Percentiles rank a stretch among this genome's conserved stretches.
phyloP scores from a whole-genome alignment of 164 flowering plant species.

The Liquidambar formosana region DNA sequence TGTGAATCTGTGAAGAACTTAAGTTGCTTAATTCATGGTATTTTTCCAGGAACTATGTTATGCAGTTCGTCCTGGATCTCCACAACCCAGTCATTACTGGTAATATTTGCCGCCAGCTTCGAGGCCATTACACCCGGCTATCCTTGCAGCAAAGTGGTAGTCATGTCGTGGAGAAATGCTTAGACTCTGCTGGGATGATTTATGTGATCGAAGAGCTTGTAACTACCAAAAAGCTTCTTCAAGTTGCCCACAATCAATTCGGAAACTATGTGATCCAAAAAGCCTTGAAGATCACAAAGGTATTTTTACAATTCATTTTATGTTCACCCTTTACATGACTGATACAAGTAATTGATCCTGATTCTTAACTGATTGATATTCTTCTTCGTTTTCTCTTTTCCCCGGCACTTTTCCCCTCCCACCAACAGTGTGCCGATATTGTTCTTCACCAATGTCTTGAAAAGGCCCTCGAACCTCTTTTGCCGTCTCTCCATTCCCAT shows the following conservation, averaged over 20 bases:
- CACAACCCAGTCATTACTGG: background rate
- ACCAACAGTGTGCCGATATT: background rate
- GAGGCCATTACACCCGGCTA: background rate
- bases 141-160: slow-evolving; percentile 15
- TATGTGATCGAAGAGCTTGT: background rate
- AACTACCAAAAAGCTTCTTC: background rate
- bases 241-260: slow-evolving; percentile 4
- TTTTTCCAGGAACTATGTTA: slow-evolving; percentile 9
- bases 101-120: background rate
- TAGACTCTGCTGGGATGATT: background rate
- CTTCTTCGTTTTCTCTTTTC: too few species aligned
- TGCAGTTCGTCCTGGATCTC: slow-evolving; percentile 7
- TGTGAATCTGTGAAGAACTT: background rate
- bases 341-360: too few species aligned
- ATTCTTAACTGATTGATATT: too few species aligned
- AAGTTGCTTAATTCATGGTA: background rate
- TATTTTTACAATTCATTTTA: too few species aligned
- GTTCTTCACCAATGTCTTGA: background rate
- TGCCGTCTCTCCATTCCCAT: background rate
- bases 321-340: too few species aligned
- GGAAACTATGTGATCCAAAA: slow-evolving; percentile 23
- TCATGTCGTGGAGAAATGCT: slow-evolving; percentile 10
- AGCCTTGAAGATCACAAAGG: slow-evolving; percentile 13
- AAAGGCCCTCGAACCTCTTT: background rate
- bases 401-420: too few species aligned